These are phyloP conservation scores for Ophiorrhiza pumila DNA, from an alignment of 257 asterid genomes.

Conservation along the genomic window DNA sequence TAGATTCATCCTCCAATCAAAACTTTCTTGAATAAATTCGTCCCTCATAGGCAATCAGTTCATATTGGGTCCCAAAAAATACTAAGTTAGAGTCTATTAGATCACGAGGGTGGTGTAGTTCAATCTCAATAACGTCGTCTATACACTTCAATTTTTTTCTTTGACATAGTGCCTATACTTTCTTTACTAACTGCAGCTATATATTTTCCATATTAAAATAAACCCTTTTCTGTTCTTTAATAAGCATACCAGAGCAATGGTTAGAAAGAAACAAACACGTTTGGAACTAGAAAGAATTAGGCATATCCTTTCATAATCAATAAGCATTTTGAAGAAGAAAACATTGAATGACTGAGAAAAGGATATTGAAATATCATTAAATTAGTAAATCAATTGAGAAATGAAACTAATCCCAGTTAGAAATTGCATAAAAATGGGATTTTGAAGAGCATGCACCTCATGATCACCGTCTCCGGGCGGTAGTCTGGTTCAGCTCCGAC, in stretches of 20 bases:
- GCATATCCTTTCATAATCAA: neutral
- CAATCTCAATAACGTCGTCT: neutral
- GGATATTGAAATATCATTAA: neutral
- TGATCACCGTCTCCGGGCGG: neutral
- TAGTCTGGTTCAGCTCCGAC: conserved; percentile 3
- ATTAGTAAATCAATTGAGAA: neutral
- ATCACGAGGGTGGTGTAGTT: too few relatives aligned
- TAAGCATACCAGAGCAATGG: neutral
- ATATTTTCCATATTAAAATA: neutral
- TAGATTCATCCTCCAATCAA: neutral
- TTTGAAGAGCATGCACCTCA: neutral
- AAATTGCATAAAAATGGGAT: too few relatives aligned
- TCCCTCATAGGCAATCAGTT: too few relatives aligned
- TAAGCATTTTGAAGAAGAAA: neutral
- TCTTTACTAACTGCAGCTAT: neutral
- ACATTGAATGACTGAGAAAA: neutral
- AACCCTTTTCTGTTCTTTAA: neutral
- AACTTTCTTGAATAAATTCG: too few relatives aligned
- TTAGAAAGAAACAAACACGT: neutral
- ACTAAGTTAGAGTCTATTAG: too few relatives aligned
- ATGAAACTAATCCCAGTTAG: neutral
- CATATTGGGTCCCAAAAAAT: too few relatives aligned
- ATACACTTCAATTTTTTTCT: neutral
- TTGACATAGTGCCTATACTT: neutral
- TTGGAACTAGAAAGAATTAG: neutral